These are phyloP conservation scores for Solanum hybrid DNA, from an alignment of 305 asterid species.

Conservation along the genomic window DNA sequence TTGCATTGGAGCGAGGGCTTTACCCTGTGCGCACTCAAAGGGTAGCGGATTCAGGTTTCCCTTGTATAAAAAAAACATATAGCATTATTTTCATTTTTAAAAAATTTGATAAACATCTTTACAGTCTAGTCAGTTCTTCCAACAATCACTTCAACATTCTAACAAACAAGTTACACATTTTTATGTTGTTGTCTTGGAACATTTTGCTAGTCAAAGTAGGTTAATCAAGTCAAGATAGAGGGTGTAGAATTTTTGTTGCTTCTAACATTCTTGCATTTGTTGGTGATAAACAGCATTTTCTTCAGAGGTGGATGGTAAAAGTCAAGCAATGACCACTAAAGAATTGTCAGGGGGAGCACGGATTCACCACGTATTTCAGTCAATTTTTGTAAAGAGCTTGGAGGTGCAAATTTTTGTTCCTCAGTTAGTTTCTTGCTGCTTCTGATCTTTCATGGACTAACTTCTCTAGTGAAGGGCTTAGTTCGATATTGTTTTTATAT, in stretches of 20 bases:
- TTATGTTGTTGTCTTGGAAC: neutral
- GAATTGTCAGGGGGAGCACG: slow-evolving; percentile 22
- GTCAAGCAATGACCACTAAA: slow-evolving; percentile 10
- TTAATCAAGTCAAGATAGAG: neutral
- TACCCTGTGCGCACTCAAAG: neutral
- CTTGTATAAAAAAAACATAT: neutral
- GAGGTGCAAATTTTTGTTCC: slow-evolving; percentile 13
- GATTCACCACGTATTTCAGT: slow-evolving; percentile 17
- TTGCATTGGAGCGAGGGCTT: neutral
- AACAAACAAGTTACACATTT: neutral
- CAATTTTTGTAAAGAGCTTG: slow-evolving; percentile 21
- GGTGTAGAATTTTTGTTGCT: neutral
- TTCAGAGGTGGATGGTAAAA: slow-evolving; percentile 19
- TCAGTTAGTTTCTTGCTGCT: neutral
- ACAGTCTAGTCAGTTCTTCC: neutral
- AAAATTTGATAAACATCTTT: neutral
- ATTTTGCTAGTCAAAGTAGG: neutral
- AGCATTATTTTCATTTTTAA: neutral
- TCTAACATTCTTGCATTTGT: neutral
- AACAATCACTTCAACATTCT: neutral
- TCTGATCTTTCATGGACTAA: neutral
- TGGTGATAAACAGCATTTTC: slow-evolving; percentile 10
- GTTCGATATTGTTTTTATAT: neutral
- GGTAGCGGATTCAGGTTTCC: neutral
- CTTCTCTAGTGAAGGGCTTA: neutral